Evolutionary conservation across 75 land plant genomes (phyloP).

Genomic region (Isoetes taiwanensis): DNA sequence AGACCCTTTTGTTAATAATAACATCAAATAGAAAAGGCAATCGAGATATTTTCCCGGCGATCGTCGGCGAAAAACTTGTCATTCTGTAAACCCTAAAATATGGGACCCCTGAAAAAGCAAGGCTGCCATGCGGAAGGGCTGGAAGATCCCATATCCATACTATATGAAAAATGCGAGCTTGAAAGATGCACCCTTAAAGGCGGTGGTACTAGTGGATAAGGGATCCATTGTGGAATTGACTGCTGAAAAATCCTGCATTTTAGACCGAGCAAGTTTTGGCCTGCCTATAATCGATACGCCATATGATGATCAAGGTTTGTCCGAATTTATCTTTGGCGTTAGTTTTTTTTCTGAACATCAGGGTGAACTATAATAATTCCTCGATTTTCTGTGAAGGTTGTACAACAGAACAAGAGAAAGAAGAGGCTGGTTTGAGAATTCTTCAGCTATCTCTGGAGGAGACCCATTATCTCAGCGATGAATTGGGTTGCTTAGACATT

Average conservation of each 20-base stretch:
- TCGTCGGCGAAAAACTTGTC: too few relatives aligned
- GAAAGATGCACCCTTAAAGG: neutral
- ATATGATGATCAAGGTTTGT: neutral
- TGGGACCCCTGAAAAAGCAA: conserved; percentile 7
- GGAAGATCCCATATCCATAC: conserved; percentile 5
- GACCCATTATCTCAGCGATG: conserved; percentile 17
- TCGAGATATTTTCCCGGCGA: too few relatives aligned
- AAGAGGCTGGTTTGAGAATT: neutral
- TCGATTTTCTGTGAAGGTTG: neutral
- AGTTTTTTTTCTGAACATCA: neutral
- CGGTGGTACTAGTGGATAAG: neutral
- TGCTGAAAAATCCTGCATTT: conserved; percentile 10
- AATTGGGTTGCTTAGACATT: conserved; percentile 16
- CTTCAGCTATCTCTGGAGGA: conserved; percentile 25
- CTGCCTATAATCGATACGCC: conserved; percentile 1
- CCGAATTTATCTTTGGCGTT: neutral
- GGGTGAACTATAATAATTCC: neutral
- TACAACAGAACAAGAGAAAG: neutral
- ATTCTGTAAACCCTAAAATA: too few relatives aligned
- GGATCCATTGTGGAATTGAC: conserved; percentile 16
- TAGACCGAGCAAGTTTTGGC: conserved; percentile 26
- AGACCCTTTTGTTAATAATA: too few relatives aligned
- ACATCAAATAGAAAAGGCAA: too few relatives aligned
- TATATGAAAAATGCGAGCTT: neutral
- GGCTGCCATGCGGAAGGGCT: neutral